Percentiles rank a stretch among this genome's conserved stretches.
Conservation (phyloP, 2,329 filamentous ascomycete genomes). For the Penicillium janthinellum region DNA sequence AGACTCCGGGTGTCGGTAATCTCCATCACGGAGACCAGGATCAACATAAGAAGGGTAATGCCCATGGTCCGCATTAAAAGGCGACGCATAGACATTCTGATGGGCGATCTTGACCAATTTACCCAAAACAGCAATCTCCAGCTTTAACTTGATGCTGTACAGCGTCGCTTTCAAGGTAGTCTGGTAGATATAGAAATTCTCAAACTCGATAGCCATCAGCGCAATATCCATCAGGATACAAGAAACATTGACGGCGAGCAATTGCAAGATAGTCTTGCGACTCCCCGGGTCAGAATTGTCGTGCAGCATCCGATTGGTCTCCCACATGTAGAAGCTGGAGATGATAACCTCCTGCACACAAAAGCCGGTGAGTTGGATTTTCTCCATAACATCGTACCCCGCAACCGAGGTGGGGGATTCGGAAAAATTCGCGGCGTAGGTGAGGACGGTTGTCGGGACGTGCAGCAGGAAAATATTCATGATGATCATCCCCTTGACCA, state of each 20-base stretch:
- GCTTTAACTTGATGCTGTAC: slow-evolving; percentile 47
- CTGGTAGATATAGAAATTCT: slow-evolving; percentile 43
- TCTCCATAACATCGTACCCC: slow-evolving; percentile 36
- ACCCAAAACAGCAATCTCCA: slow-evolving; percentile 58
- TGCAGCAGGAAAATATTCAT: slow-evolving; percentile 56
- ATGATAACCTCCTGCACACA: slow-evolving; percentile 49
- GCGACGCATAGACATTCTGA: slow-evolving; percentile 27
- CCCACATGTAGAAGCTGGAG: slow-evolving; percentile 54
- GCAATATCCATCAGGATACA: slow-evolving; percentile 52
- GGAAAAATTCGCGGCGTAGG: slow-evolving; percentile 44
- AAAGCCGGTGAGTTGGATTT: slow-evolving; percentile 44
- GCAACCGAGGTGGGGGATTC: slow-evolving; percentile 16
- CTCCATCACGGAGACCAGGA: slow-evolving; percentile 17
- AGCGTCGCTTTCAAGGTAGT: slow-evolving; percentile 42
- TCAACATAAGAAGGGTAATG: slow-evolving; percentile 28
- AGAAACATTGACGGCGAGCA: slow-evolving; percentile 56
- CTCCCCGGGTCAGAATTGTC: slow-evolving; percentile 27
- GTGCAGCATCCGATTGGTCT: slow-evolving; percentile 46
- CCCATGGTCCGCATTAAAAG: slow-evolving; percentile 11
- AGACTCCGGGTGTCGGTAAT: slow-evolving; percentile 20
- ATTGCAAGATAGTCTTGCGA: slow-evolving; percentile 49
- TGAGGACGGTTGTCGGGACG: slow-evolving; percentile 55
- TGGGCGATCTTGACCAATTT: slow-evolving; percentile 42
- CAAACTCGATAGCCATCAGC: slow-evolving; percentile 44
- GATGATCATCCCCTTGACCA: slow-evolving; percentile 60